phyloP scores from a whole-genome alignment of 805 yeast species.

The Ogataea henricii region DNA sequence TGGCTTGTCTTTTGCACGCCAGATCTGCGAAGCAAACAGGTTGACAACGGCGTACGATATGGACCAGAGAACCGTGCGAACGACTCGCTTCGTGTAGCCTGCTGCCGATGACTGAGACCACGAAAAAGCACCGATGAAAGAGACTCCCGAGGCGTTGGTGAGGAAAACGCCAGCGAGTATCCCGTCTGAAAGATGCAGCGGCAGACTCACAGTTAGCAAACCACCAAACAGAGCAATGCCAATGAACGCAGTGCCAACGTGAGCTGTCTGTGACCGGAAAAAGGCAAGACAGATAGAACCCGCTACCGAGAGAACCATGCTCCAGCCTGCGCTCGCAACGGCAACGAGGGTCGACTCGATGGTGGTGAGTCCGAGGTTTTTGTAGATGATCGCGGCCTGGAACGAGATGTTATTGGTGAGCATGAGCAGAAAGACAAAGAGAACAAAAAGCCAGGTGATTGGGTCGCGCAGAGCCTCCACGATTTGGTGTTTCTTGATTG shows the following conservation, averaged over 20 bases:
- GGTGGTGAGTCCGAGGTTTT: constrained; percentile 42
- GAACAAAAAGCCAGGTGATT: constrained; percentile 44
- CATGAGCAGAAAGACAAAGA: constrained; percentile 45
- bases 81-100: constrained; percentile 52
- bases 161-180: constrained; percentile 6
- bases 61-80: constrained; percentile 50
- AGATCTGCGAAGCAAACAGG: constrained; percentile 55
- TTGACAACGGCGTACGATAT: constrained; percentile 48
- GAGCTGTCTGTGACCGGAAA: constrained; percentile 4
- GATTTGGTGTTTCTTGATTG: constrained; percentile 47
- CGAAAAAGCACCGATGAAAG: constrained; percentile 27
- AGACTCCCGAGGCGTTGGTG: constrained; percentile 30
- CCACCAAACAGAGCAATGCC: not conserved
- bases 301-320: not conserved
- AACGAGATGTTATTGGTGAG: constrained; percentile 55
- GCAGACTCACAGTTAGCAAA: not conserved
- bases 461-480: constrained; percentile 51
- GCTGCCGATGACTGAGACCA: constrained; percentile 34
- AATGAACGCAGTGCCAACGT: constrained; percentile 2
- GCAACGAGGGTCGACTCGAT: constrained; percentile 51
- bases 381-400: constrained; percentile 51
- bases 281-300: constrained; percentile 1
- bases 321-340: constrained; percentile 52
- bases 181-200: not conserved
- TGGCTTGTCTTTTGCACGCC: constrained; percentile 50